Base-by-base conservation (phyloP, 2,329 filamentous ascomycete species). In the Alternaria arbusti region DNA sequence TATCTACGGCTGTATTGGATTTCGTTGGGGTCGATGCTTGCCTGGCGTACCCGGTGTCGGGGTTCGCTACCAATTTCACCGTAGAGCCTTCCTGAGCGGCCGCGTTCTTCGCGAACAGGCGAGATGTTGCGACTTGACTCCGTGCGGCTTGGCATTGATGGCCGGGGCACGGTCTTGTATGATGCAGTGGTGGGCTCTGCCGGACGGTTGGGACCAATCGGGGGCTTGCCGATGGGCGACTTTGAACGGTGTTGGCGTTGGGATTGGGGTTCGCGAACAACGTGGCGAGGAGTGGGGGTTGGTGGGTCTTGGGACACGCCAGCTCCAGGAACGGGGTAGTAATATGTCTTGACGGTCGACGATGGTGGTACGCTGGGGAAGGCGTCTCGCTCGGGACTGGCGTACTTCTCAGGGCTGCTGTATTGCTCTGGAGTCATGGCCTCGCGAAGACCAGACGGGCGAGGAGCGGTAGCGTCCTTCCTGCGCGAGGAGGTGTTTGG, bases 181-280 rank as follows among this genome's bases (percentile, higher is more conserved):
- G 65, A 28, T 36, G 32, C 32, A 26, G 64, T 64, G 23, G 40
- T 63, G 36, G 61, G 28, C 54, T 75, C 74, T 20, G 64, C 56
- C 4, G 67, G 74, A 17, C 77, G 70, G 51, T 78, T 77, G 32
- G 73, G 26, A 17, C 77, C 77, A 54, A 79, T 78, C 5, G 78
- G 78, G 6, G 77, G 78, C 36, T 70, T 72, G 28, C 67, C 64
- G 4, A 79, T 65, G 30, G 76, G 76, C 43, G 77, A 74, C 11
- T 77, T 67, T 23, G 75, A 71, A 54, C 67, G 69, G 61, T 74
- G 70, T 50, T 63, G 56, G 32, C 67, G 71, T 44, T 57, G 67
- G 43, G 79, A 70, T 49, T 57, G 67, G 43, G 79, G 78, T 61
- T 80, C 78, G 57, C 72, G 76, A 13, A 73, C 62, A 25, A 80